Evolutionary conservation across 768 basidiomycete species (phyloP), one percentile per base, ranked within the genome.

Genomic region (Hysterangium stoloniferum): DNA sequence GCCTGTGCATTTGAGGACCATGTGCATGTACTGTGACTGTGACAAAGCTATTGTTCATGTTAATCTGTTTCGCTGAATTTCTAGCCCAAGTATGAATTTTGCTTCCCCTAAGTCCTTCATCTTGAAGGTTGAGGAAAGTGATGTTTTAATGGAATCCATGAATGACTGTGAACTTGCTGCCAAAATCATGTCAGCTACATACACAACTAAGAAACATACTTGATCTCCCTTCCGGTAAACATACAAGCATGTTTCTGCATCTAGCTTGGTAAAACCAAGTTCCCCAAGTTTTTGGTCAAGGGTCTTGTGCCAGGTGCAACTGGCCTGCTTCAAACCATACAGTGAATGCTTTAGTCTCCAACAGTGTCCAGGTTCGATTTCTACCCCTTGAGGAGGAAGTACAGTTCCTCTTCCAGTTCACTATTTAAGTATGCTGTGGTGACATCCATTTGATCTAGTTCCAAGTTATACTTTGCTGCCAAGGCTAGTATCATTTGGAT

Each of bases 401-500:
- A 63, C n/a, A 63, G 48, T 40, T 57, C 59, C 28, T 58, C 45
- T 6, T 53, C 48, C 8, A 58, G 48, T 7, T 59, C 45, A n/a
- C 57, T 58, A 48, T 58, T 48, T n/a, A n/a, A n/a, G n/a, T n/a
- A n/a, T n/a, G n/a, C n/a, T n/a, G n/a, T n/a, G n/a, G n/a, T n/a
- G n/a, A n/a, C n/a, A n/a, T n/a, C n/a, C n/a, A n/a, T n/a, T 31
- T 73, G 71, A 31, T 61, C 38, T 32, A 62, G 41, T 9, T 56
- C 52, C 22, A 56, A 28, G 43, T 53, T 41, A 15, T 52, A 19
- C 3, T 11, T 13, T 6, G 55, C 57, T 6, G 55, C 61, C 1
- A 54, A 25, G 13, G 59, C 47, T 9, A 62, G 27, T 22, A 62
- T 35, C 5, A 54, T 35, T 4, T 57, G 54, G 19, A 44, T 25